Percentiles rank a stretch among this genome's conserved stretches.
Evolutionary conservation across 2,329 filamentous ascomycete species (phyloP).

Genomic region (Nemania serpens): DNA sequence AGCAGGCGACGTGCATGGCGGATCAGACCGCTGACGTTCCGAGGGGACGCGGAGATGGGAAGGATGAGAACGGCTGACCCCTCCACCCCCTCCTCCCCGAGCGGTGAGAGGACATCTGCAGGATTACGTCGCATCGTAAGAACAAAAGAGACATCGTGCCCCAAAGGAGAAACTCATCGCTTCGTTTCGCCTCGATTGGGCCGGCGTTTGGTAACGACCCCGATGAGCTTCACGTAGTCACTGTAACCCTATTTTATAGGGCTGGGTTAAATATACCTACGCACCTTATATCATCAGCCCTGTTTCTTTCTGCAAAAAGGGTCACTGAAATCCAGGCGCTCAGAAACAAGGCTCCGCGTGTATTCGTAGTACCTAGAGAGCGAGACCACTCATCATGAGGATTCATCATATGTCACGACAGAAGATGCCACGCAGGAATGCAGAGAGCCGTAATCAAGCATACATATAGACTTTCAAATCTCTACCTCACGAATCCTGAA

Average conservation of each 20-base stretch:
- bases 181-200: conserved; percentile 21
- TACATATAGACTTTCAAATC: neutral
- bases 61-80: conserved; percentile 22
- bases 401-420: neutral
- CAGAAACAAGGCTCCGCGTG: neutral
- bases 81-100: neutral
- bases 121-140: conserved; percentile 17
- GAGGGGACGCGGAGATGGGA: conserved; percentile 21
- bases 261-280: conserved; percentile 9
- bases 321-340: neutral
- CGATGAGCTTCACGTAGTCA: conserved; percentile 7
- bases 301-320: too few species aligned
- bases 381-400: too few species aligned
- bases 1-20: conserved; percentile 13
- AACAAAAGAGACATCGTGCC: conserved; percentile 17
- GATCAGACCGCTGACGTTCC: conserved; percentile 21
- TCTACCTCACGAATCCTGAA: neutral
- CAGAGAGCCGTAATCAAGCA: neutral
- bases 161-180: conserved; percentile 16
- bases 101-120: conserved; percentile 24
- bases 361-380: neutral
- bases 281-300: too few species aligned
- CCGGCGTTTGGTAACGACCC: neutral
- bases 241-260: conserved; percentile 20
- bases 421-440: conserved; percentile 20